phyloP scores from a whole-genome alignment of 1,139 yeast genomes.

The Debaryomycetaceae sp. region DNA sequence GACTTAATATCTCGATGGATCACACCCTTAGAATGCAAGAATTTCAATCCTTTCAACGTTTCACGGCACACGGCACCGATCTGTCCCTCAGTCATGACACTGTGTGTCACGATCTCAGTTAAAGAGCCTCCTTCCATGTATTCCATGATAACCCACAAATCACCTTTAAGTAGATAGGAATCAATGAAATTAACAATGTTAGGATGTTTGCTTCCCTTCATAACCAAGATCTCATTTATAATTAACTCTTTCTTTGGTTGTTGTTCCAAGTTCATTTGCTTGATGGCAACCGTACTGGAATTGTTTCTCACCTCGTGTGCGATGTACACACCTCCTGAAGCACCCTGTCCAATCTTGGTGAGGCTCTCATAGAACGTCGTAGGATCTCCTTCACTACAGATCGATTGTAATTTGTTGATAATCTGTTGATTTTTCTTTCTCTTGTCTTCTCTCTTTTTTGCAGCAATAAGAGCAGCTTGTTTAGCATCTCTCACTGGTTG shows the following conservation, averaged over 20 bases:
- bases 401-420: constrained; percentile 64
- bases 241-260: constrained; percentile 96
- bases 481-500: constrained; percentile 52
- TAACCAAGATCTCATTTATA: constrained; percentile 50
- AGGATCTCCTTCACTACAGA: constrained; percentile 91
- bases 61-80: constrained; percentile 96
- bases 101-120: constrained; percentile 92
- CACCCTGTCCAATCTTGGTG: constrained; percentile 93
- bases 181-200: constrained; percentile 48
- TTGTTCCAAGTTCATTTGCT: constrained; percentile 88
- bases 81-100: constrained; percentile 96
- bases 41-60: constrained; percentile 78
- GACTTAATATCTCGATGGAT: constrained; percentile 96
- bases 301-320: constrained; percentile 64
- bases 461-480: constrained; percentile 54
- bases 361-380: constrained; percentile 63
- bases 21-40: constrained; percentile 89
- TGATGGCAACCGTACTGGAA: constrained; percentile 77
- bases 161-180: constrained; percentile 40
- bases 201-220: constrained; percentile 47
- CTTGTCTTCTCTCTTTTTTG: constrained; percentile 74
- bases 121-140: constrained; percentile 85
- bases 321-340: constrained; percentile 94
- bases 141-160: constrained; percentile 91
- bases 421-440: constrained; percentile 66